These are phyloP conservation scores for Leccinum longicurvipes DNA, from an alignment of 768 basidiomycete genomes.

Conservation along the genomic window DNA sequence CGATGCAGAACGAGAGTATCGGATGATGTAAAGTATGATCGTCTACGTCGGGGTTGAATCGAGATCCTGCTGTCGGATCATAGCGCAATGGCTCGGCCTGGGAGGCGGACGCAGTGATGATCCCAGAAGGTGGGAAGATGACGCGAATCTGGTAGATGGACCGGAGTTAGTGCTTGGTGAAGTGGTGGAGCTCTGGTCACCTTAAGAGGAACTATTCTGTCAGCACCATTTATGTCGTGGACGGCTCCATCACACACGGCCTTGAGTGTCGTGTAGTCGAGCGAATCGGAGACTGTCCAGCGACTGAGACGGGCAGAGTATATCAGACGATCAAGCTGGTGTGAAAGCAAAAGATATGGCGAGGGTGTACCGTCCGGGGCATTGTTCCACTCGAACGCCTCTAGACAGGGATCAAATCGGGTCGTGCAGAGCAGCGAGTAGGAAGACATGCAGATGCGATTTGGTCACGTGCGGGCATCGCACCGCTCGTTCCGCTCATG, in stretches of 20 bases:
- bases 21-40: constrained; percentile 26
- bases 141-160: constrained; percentile 48
- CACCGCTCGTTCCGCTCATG: neutral
- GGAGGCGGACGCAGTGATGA: constrained; percentile 34
- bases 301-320: constrained; percentile 47
- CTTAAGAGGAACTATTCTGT: constrained; percentile 19
- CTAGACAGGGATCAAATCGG: constrained; percentile 54
- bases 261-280: constrained; percentile 42
- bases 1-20: constrained; percentile 49
- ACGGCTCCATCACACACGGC: constrained; percentile 46
- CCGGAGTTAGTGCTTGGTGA: neutral
- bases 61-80: constrained; percentile 40
- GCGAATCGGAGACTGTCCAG: constrained; percentile 40
- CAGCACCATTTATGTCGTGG: constrained; percentile 15
- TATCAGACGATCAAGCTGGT: constrained; percentile 59
- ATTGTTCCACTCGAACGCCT: constrained; percentile 54
- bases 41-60: constrained; percentile 34
- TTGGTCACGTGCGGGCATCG: neutral
- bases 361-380: constrained; percentile 47
- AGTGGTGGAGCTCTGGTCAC: constrained; percentile 5
- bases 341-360: constrained; percentile 56
- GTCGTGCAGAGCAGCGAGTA: constrained; percentile 50
- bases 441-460: constrained; percentile 3
- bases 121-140: constrained; percentile 39
- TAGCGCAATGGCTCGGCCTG: constrained; percentile 31